A percentile compares a stretch with the other conserved stretches of the same genome.
Evolutionary conservation across 108 stramenopile genomes (phyloP).

Genomic region (Conticribra weissflogii): DNA sequence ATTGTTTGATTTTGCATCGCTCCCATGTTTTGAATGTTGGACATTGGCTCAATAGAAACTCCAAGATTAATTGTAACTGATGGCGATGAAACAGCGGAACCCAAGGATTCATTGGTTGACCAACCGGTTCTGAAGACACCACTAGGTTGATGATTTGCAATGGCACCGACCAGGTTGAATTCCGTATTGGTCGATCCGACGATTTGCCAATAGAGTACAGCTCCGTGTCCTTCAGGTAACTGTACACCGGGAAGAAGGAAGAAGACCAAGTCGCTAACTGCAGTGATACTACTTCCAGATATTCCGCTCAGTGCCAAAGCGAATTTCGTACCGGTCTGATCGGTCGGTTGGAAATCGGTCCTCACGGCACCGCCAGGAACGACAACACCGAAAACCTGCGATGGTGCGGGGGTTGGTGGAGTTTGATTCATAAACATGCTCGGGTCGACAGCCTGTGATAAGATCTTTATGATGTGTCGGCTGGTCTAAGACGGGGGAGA

Average conservation of each 20-base stretch:
- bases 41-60: slow-evolving; percentile 74
- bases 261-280: slow-evolving; percentile 75
- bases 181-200: slow-evolving; percentile 50
- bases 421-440: slow-evolving; percentile 28
- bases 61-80: slow-evolving; percentile 65
- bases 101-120: slow-evolving; percentile 72
- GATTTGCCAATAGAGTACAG: slow-evolving; percentile 79
- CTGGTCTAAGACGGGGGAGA: too few species aligned
- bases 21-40: slow-evolving; percentile 64
- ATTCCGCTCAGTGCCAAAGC: slow-evolving; percentile 58
- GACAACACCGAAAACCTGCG: slow-evolving; percentile 64
- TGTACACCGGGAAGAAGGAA: slow-evolving; percentile 64
- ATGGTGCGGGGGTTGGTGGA: too few species aligned
- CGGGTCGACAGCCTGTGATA: too few species aligned
- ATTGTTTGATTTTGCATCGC: slow-evolving; percentile 51
- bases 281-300: slow-evolving; percentile 57
- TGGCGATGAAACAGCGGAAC: slow-evolving; percentile 21
- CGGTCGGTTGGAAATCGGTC: slow-evolving; percentile 73
- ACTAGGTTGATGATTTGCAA: slow-evolving; percentile 65
- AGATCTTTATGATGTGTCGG: too few species aligned
- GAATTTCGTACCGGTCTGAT: slow-evolving; percentile 68
- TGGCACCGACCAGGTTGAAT: slow-evolving; percentile 79
- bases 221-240: slow-evolving; percentile 69
- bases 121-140: slow-evolving; percentile 81
- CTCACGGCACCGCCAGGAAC: slow-evolving; percentile 72